Percentiles rank a stretch among this genome's conserved stretches.
phyloP scores from a whole-genome alignment of 345 rosid species.

The Brassica napus region DNA sequence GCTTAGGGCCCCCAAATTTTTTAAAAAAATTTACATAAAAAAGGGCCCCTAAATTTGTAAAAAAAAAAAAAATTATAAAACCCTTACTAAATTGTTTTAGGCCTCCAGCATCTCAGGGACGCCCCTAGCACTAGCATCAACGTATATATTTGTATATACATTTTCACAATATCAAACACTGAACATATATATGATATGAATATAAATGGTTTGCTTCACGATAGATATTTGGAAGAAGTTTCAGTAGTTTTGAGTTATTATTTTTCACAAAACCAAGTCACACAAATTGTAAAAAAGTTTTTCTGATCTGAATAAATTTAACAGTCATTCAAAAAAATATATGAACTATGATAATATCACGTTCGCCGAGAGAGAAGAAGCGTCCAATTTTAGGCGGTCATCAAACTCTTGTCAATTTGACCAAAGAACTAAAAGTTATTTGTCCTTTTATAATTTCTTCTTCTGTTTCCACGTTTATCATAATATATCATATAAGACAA shows the following conservation, averaged over 20 bases:
- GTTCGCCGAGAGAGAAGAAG: slow-evolving; percentile 15
- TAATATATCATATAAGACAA: not conserved
- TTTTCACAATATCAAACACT: not conserved
- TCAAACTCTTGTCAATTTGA: slow-evolving; percentile 32
- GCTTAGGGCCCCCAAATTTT: too few relatives aligned
- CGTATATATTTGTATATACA: not conserved
- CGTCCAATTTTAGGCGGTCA: not conserved
- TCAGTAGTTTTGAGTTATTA: too few relatives aligned
- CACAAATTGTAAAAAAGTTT: too few relatives aligned
- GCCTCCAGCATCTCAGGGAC: too few relatives aligned
- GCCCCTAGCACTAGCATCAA: not conserved
- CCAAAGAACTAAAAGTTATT: not conserved
- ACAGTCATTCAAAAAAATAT: too few relatives aligned
- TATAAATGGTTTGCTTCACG: not conserved
- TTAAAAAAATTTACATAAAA: too few relatives aligned
- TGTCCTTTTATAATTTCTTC: not conserved
- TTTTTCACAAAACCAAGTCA: too few relatives aligned
- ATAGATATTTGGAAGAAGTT: too few relatives aligned
- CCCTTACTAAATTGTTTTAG: too few relatives aligned
- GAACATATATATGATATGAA: not conserved
- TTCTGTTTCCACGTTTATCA: not conserved
- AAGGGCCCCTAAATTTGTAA: too few relatives aligned
- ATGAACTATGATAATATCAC: not conserved
- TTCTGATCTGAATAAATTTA: too few relatives aligned
- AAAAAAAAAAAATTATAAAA: too few relatives aligned